phyloP scores from a whole-genome alignment of 2,329 filamentous ascomycete genomes.

The Colletotrichum gloeosporioides region DNA sequence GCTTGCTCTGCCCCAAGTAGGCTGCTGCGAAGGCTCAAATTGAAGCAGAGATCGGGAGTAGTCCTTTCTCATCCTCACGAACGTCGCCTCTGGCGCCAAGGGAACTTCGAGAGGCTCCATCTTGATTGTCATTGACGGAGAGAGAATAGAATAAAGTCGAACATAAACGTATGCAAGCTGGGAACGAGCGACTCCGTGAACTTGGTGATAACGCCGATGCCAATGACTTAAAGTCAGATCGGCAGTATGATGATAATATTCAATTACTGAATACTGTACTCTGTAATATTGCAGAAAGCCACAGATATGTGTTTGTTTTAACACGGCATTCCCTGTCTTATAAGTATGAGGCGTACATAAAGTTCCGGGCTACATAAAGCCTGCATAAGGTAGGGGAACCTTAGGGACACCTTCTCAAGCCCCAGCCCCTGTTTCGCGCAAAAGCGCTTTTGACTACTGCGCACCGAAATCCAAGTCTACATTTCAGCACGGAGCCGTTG shows the following conservation, averaged over 20 bases:
- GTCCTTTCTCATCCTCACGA: background rate
- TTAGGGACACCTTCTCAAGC: background rate
- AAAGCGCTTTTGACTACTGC: background rate
- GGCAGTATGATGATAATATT: background rate
- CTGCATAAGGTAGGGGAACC: background rate
- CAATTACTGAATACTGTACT: background rate
- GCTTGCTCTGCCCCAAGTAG: background rate
- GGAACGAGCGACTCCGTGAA: background rate
- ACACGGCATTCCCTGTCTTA: background rate
- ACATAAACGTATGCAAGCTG: background rate
- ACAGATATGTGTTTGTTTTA: background rate
- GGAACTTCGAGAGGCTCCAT: background rate
- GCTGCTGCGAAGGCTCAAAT: background rate
- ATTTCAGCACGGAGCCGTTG: background rate
- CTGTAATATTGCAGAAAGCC: background rate
- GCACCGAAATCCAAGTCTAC: background rate
- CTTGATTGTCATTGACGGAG: background rate
- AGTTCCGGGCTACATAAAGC: background rate
- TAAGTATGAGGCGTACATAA: background rate
- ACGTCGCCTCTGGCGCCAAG: background rate
- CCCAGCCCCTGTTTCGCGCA: background rate
- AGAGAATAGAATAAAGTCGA: background rate
- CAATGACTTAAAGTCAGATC: background rate
- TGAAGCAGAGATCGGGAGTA: background rate
- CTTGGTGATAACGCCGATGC: background rate